Evolutionary conservation across 208 protist genomes (phyloP).

Genomic region (Acanthamoeba triangularis): DNA sequence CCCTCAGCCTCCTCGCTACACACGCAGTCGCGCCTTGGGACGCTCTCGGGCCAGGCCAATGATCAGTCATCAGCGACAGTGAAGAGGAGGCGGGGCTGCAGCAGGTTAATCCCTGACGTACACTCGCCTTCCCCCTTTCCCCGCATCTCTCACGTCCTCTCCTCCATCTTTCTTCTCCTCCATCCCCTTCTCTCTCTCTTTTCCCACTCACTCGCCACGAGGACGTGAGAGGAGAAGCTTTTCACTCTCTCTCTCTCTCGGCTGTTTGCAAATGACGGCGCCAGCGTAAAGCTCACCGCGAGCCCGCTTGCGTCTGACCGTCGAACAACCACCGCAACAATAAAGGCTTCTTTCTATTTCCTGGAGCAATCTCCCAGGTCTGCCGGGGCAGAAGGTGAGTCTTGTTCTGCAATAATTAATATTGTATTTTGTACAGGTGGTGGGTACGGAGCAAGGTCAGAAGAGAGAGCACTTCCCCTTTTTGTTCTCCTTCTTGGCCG

Average conservation of each 20-base stretch:
- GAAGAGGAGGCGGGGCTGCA: slow-evolving; percentile 41
- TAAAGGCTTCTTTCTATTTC: background rate
- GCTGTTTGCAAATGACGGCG: slow-evolving; percentile 32
- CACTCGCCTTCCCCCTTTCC: background rate
- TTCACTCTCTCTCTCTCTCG: background rate
- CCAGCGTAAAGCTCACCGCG: slow-evolving; percentile 11
- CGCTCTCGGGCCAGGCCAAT: background rate
- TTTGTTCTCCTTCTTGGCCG: slow-evolving; percentile 10
- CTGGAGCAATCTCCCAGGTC: too few relatives aligned
- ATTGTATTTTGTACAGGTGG: too few relatives aligned
- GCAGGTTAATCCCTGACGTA: slow-evolving; percentile 44
- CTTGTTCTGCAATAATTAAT: too few relatives aligned
- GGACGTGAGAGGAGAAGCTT: background rate
- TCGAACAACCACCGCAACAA: background rate
- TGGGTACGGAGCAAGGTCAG: too few relatives aligned
- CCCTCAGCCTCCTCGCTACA: background rate
- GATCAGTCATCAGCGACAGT: background rate
- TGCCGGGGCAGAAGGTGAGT: too few relatives aligned
- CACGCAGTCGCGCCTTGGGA: background rate
- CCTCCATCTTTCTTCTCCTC: background rate
- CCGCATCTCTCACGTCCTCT: background rate
- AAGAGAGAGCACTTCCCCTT: background rate
- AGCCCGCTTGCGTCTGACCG: background rate
- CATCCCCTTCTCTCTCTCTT: background rate
- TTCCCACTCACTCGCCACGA: background rate